Evolutionary conservation across 2,329 filamentous ascomycete genomes (phyloP).

Genomic region (Ophiostoma quercus): DNA sequence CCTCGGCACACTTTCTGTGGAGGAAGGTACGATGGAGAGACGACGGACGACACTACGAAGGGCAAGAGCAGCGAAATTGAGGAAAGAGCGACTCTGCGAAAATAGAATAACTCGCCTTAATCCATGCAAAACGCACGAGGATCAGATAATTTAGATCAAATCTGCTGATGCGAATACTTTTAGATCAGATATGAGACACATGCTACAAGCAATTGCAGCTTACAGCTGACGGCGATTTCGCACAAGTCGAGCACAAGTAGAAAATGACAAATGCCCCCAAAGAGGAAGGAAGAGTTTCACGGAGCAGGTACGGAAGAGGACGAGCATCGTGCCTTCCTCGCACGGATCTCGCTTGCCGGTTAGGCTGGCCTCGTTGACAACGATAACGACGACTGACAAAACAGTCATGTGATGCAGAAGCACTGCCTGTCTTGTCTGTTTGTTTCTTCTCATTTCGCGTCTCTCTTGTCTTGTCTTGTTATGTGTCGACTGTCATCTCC

Average conservation of each 20-base stretch:
- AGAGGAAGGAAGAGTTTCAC: background rate
- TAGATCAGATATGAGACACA: background rate
- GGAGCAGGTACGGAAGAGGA: background rate
- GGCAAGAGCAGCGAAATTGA: background rate
- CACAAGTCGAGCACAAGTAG: conserved; percentile 4
- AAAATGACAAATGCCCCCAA: background rate
- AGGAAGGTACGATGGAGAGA: background rate
- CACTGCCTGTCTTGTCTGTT: conserved; percentile 1
- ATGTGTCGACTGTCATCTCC: too few relatives aligned
- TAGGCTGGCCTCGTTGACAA: background rate
- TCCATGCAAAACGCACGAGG: background rate
- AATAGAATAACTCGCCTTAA: background rate
- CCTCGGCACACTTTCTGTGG: background rate
- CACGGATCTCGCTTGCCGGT: background rate
- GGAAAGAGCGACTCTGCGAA: background rate
- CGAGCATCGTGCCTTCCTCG: background rate
- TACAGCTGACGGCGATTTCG: background rate
- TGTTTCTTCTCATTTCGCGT: background rate
- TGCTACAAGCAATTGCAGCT: background rate
- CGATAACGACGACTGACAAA: too few relatives aligned
- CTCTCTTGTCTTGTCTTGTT: background rate
- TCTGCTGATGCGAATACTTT: too few relatives aligned
- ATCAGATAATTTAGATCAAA: background rate
- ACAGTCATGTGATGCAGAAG: background rate
- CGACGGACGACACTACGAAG: background rate